These are phyloP conservation scores for Colletotrichum lindemuthianum DNA, from an alignment of 2,329 filamentous ascomycete species.

Conservation along the genomic window DNA sequence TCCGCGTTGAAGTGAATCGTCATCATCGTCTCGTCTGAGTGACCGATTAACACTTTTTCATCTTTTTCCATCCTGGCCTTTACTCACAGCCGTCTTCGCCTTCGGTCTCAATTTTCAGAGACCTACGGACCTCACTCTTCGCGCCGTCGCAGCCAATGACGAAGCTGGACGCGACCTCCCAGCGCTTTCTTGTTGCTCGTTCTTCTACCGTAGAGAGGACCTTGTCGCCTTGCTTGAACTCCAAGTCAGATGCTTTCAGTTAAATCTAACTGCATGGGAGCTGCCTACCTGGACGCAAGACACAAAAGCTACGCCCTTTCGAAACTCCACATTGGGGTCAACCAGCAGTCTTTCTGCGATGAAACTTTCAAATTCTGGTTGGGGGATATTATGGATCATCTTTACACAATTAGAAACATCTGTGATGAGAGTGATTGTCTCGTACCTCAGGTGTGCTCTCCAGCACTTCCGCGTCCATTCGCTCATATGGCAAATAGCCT, in stretches of 20 bases:
- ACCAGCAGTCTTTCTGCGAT: conserved; percentile 41
- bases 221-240: conserved; percentile 36
- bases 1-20: conserved; percentile 56
- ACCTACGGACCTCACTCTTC: conserved; percentile 44
- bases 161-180: conserved; percentile 44
- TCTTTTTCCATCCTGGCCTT: no score
- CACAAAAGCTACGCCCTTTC: conserved; percentile 47
- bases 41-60: not conserved
- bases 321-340: conserved; percentile 43
- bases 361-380: conserved; percentile 49
- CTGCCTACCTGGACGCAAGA: conserved; percentile 44
- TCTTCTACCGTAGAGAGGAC: conserved; percentile 46
- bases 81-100: conserved; percentile 53
- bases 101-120: conserved; percentile 48
- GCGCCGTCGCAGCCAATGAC: conserved; percentile 51
- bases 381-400: conserved; percentile 56
- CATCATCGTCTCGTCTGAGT: conserved; percentile 55
- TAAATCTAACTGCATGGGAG: not conserved
- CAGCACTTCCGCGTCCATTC: conserved; percentile 31
- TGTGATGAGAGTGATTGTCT: not conserved
- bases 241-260: no score
- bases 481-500: conserved; percentile 30
- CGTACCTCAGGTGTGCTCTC: conserved; percentile 33
- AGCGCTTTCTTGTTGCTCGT: conserved; percentile 38
- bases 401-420: not conserved